Conservation (phyloP, 768 basidiomycete genomes). For the Auricularia sp. region DNA sequence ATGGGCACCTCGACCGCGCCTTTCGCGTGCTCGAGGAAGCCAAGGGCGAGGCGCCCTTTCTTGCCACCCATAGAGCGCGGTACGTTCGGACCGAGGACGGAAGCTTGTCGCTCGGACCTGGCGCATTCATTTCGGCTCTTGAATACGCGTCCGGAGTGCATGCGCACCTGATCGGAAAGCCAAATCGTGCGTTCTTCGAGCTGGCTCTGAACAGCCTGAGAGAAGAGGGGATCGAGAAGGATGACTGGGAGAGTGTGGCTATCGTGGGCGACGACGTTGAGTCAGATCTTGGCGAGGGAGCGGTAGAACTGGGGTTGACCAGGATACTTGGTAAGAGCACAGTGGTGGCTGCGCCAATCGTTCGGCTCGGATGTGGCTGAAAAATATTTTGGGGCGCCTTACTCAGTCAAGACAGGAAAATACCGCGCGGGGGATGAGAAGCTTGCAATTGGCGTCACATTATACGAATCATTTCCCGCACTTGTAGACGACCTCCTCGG, state of each 20-base stretch:
- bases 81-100: constrained; percentile 40
- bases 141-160: constrained; percentile 41
- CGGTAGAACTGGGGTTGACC: constrained; percentile 49
- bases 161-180: constrained; percentile 57
- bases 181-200: constrained; percentile 48
- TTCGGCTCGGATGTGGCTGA: constrained; percentile 6
- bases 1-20: constrained; percentile 49
- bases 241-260: constrained; percentile 25
- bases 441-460: constrained; percentile 28
- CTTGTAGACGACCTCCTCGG: constrained; percentile 41
- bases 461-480: constrained; percentile 42
- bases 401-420: constrained; percentile 56
- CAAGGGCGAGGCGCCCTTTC: constrained; percentile 17
- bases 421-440: constrained; percentile 53
- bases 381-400: constrained; percentile 2
- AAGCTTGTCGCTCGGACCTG: constrained; percentile 53
- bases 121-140: constrained; percentile 57
- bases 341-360: constrained; percentile 1
- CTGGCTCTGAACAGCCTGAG: constrained; percentile 40
- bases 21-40: constrained; percentile 54
- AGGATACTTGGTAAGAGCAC: constrained; percentile 46
- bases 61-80: constrained; percentile 51
- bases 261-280: constrained; percentile 61
- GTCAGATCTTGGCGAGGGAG: constrained; percentile 56
- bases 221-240: constrained; percentile 11